Evolutionary conservation across 139 green algal species (phyloP), one percentile per base, ranked within the genome.

Genomic region (Chlamydomonas sp.): DNA sequence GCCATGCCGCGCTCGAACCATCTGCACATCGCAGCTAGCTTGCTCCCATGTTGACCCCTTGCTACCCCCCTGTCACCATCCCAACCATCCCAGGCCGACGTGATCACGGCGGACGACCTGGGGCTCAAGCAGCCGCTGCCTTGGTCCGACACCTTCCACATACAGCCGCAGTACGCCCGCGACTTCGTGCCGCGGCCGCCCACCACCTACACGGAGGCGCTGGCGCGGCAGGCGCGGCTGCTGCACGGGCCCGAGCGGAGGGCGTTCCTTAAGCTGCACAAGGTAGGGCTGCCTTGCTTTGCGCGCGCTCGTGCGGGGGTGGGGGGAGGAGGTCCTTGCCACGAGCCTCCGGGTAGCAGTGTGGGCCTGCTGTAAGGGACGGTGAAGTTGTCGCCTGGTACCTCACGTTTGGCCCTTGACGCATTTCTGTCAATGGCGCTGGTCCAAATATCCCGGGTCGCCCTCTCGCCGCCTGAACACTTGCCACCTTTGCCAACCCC

Each of bases 201-300:
- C 58, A 10, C 5, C 1, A 88, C 49, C 63, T 93, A 95, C 69
- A 72, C 89, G 0, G 92, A 94, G 79, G 92, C 91, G 4, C 73
- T 95, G 18, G 76, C 71, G 10, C 79, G 93, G 49, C 93, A 96
- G 91, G 88, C 87, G 60, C 49, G 89, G 63, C 86, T 96, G 67
- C 68, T 94, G 84, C 92, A 95, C 67, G 92, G 92, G 18, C 18
- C 72, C 14, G 80, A 87, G 57, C 81, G 92, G 6, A 73, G 90
- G 31, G 61, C 85, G 15, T 86, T 76, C 61, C 79, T 90, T 20
- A 61, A 84, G 18, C 61, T 93, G 87, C 92, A 95, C 78, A 86
- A 85, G 79, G 90, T 93, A 66, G 3, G 72, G n/a, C 17, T 6
- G 69, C 17, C 31, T 0, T 49, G 31, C 31, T 49, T 49, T 49